These are phyloP conservation scores for Penicillium psychrofluorescens DNA, from an alignment of 495 filamentous ascomycete species.

Conservation along the genomic window DNA sequence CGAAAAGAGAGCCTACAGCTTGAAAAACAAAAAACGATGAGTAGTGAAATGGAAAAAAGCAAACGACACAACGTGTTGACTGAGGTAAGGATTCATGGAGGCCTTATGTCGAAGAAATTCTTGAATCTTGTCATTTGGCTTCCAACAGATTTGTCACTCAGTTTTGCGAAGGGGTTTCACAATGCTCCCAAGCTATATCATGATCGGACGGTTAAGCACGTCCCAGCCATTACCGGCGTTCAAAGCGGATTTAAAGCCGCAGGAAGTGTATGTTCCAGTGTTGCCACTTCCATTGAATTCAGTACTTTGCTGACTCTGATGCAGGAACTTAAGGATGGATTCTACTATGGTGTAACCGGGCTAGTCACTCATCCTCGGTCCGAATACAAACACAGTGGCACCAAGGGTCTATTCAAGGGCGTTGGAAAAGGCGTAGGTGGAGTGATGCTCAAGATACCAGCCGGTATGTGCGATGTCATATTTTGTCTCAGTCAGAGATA, in stretches of 20 bases:
- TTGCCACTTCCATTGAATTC: slow-evolving; percentile 40
- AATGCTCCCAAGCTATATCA: slow-evolving; percentile 76
- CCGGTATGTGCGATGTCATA: slow-evolving; percentile 39
- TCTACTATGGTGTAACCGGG: slow-evolving; percentile 68
- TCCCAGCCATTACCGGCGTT: slow-evolving; percentile 64
- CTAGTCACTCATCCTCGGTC: slow-evolving; percentile 64
- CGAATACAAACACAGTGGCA: slow-evolving; percentile 62
- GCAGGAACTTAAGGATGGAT: slow-evolving; percentile 56
- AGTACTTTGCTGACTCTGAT: slow-evolving; percentile 50
- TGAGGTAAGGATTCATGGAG: slow-evolving; percentile 29
- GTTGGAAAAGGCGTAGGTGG: slow-evolving; percentile 72
- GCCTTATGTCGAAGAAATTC: slow-evolving; percentile 46
- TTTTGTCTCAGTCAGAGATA: too few species aligned
- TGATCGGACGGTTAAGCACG: slow-evolving; percentile 61
- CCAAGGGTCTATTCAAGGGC: slow-evolving; percentile 63
- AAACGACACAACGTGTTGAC: slow-evolving; percentile 1
- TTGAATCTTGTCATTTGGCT: slow-evolving; percentile 64
- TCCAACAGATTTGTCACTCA: slow-evolving; percentile 74
- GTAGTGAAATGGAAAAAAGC: neutral
- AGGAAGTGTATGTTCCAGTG: slow-evolving; percentile 44
- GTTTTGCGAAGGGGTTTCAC: slow-evolving; percentile 75
- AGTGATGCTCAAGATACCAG: slow-evolving; percentile 61
- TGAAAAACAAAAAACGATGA: slow-evolving; percentile 7
- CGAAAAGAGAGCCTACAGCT: slow-evolving; percentile 8
- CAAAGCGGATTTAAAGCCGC: slow-evolving; percentile 59